Base-by-base conservation (phyloP, 352 stramenopile species). In the Phytophthora sojae region DNA sequence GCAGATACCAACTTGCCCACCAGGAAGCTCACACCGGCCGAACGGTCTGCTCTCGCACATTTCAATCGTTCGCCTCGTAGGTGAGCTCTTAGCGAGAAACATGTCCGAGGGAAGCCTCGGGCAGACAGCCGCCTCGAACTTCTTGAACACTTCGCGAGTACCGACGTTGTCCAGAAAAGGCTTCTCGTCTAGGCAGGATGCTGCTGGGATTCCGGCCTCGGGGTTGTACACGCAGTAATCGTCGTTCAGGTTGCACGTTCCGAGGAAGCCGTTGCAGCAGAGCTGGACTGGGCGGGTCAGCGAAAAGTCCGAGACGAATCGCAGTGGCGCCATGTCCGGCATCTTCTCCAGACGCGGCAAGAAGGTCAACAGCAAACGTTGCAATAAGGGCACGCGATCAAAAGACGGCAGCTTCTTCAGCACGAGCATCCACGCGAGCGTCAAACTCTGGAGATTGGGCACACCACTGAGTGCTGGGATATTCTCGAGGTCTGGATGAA, bases 241-340 rank as follows among this genome's bases (percentile, higher is more conserved):
- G 44, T 76, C 68, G 6, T 5, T 72, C 35, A 67, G n/a, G 39
- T 76, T 37, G 37, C 68, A 76, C 1, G 15, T 6, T 17, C 68
- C 68, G 19, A 52, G 62, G 23, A 76, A 76, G 19, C 68, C 62
- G n/a, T 76, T 76, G 51, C 63, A 72, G 26, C 68, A 76, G 9
- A 72, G 17, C 14, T 61, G 62, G 12, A 54, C 51, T 29, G 62
- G 51, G 35, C 68, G 39, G 0, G 44, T 50, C 19, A 76, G 12
- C 0, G 57, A 57, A 19, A 76, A 68, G 5, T 71, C 30, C 3
- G 45, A 53, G 2, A 76, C 19, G 6, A 4, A 26, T 12, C 30
- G 23, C 1, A 76, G 21, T 4, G 57, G 32, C 5, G 42, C 26
- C 45, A 76, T 50, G 21, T 71, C 57, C 52, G 68, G 68, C 35